These are phyloP conservation scores for Tubosaeta brunneosetosa DNA, from an alignment of 768 basidiomycete species.

Conservation along the genomic window DNA sequence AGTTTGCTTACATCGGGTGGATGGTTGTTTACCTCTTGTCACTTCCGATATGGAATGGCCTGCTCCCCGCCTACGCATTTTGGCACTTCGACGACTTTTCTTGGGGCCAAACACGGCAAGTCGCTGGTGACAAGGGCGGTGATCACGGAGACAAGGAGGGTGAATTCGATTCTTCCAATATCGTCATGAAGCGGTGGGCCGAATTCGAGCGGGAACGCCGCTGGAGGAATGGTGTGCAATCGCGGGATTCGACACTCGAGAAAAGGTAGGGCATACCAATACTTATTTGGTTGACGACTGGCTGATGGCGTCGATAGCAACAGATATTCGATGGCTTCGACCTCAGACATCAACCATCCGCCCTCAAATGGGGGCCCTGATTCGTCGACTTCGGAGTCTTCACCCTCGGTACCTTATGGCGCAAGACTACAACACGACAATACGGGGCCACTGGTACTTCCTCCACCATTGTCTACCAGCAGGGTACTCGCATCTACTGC, in stretches of 20 bases:
- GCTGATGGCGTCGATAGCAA: constrained; percentile 35
- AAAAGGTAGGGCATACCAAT: constrained; percentile 46
- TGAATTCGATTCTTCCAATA: constrained; percentile 93
- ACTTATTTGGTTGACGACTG: constrained; percentile 4
- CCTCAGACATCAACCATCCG: constrained; percentile 65
- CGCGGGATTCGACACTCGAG: constrained; percentile 73
- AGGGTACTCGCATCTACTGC: constrained; percentile 43
- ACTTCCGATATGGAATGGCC: constrained; percentile 94
- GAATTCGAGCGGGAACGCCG: constrained; percentile 95
- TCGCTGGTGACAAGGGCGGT: constrained; percentile 66
- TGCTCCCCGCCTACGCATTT: constrained; percentile 93
- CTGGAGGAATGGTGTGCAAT: constrained; percentile 85
- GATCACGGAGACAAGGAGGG: constrained; percentile 93
- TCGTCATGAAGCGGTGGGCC: constrained; percentile 98
- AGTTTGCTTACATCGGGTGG: constrained; percentile 94
- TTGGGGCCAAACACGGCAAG: constrained; percentile 91
- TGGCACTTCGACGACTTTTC: constrained; percentile 99
- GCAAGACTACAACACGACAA: constrained; percentile 64
- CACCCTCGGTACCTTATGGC: constrained; percentile 30
- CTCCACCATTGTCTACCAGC: constrained; percentile 65
- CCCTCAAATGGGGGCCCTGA: constrained; percentile 48
- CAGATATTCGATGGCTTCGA: constrained; percentile 76
- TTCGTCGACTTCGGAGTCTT: constrained; percentile 59
- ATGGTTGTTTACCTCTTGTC: constrained; percentile 92
- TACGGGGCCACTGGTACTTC: constrained; percentile 66